Evolutionary conservation across 306 rosid species (phyloP), one percentile per base, ranked within the genome.

Genomic region (Lathyrus tuberosus): DNA sequence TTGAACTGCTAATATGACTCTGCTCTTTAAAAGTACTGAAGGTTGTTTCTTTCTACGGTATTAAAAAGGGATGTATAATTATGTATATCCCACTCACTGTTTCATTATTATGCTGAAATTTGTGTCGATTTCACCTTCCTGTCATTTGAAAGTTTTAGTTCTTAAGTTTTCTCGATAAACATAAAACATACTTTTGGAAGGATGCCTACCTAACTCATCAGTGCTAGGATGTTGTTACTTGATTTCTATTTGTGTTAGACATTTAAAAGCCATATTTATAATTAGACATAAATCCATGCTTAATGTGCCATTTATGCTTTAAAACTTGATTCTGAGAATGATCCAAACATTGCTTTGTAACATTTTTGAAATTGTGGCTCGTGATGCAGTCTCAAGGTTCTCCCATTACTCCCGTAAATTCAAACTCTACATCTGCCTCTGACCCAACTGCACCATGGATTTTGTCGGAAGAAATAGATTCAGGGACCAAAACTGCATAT

Each of bases 381-480:
- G 11, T 76, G 86, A 71, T 70, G 64, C 87, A 82, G 89, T 17
- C 53, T 76, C 96, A 87, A 80, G 91, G 86, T 59, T 88, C 97
- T 75, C 97, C 99, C 26, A 69, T 71, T 75, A 83, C 86, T 28
- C 86, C 95, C 42, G 80, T 80, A 80, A 82, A 86, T 78, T 95
- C 96, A 63, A 84, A 83, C 84, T 87, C 89, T 64, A 83, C 92
- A 80, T 79, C 89, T 70, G 78, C 69, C 78, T 86, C 96, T 71
- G 87, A 88, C 42, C 89, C 91, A 37, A 44, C 83, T 66, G 79
- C 86, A 69, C 88, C 85, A 6, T 81, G 71, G 86, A 61, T 81
- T 79, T 47, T 81, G 79, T 81, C 92, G 17, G 97, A 95, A 63
- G 96, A 95, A 80, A 85, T 80, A 76, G 92, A 89, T 78, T 84